Percentiles rank a stretch among this genome's conserved stretches.
Conservation (phyloP, 2,329 filamentous ascomycete species). For the Didymosphaeria variabile region DNA sequence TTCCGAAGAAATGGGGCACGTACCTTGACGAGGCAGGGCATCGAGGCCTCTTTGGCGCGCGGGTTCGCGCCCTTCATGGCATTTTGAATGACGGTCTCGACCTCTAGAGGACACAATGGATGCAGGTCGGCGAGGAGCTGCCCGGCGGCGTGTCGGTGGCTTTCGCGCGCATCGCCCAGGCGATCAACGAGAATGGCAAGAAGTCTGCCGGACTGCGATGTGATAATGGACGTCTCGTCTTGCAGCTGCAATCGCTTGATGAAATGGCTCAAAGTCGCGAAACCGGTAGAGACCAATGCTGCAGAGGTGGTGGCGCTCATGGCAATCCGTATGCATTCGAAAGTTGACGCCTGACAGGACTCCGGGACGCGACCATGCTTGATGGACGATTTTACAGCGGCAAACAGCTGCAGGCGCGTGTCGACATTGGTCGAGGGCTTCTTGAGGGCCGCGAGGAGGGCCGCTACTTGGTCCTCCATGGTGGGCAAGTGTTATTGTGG, state of each 20-base stretch:
- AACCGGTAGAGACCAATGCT: slow-evolving; percentile 78
- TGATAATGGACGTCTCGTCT: slow-evolving; percentile 76
- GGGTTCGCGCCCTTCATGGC: slow-evolving; percentile 83
- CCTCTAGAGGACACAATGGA: slow-evolving; percentile 72
- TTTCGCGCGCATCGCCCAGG: slow-evolving; percentile 88
- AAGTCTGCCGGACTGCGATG: slow-evolving; percentile 73
- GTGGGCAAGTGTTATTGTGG: slow-evolving; percentile 32
- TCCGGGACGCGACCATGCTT: slow-evolving; percentile 93
- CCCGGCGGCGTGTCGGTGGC: slow-evolving; percentile 76
- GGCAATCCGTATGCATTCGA: slow-evolving; percentile 81
- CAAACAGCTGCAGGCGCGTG: slow-evolving; percentile 75
- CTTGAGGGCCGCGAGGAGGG: slow-evolving; percentile 63
- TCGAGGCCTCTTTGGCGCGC: slow-evolving; percentile 82
- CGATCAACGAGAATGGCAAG: slow-evolving; percentile 82
- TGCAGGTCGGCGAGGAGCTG: slow-evolving; percentile 83
- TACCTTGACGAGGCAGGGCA: slow-evolving; percentile 86
- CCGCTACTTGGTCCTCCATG: slow-evolving; percentile 67
- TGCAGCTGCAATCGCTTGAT: slow-evolving; percentile 87
- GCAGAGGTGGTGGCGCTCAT: slow-evolving; percentile 79
- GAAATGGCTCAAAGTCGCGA: slow-evolving; percentile 87
- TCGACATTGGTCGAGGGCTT: slow-evolving; percentile 74
- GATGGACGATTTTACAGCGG: slow-evolving; percentile 82
- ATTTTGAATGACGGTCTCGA: slow-evolving; percentile 79
- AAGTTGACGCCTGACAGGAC: slow-evolving; percentile 72
- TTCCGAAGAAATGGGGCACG: slow-evolving; percentile 19